Evolutionary conservation across 169 alveolate genomes (phyloP), one percentile per base, ranked within the genome.

Genomic region (Cyclospora cayetanensis): DNA sequence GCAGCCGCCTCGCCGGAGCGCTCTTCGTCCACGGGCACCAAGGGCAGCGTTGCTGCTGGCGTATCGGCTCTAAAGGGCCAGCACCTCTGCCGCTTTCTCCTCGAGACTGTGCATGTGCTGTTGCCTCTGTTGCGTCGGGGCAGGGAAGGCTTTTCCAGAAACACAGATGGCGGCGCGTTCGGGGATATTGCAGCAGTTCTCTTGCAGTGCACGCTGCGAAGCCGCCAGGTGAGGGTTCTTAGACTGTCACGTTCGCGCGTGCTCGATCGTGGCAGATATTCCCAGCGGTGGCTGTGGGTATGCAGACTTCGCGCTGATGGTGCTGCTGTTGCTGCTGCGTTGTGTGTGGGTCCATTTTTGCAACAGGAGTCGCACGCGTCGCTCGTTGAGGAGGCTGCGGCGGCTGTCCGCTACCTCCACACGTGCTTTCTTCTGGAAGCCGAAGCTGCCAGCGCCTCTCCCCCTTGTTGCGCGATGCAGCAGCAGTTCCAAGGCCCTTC

Each of bases 41-140:
- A 1, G n/a, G 27, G 29, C 70, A n/a, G 80, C 80, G 66, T n/a
- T 29, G 25, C 43, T 25, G 84, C 84, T 12, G 60, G 63, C 37
- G 27, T 41, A 9, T 89, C 93, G 5, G 68, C 27, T 50, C 63
- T 89, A 39, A 52, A 29, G 55, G 93, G 93, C 22, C 90, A 72
- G 72, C 50, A 42, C 37, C 93, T 89, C 52, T 72, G 88, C 42
- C 93, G 93, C 27, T 82, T 82, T n/a, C 46, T 89, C 52, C 90
- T 89, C 41, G 93, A 89, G 55, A 83, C 83, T 20, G 77, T 46
- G 31, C 82, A 89, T 39, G 53, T 72, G 52, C 90, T 89, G 4
- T 90, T 89, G 34, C 93, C 93, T 29, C 84, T 89, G 46, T 0
- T 74, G 42, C 93, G 46, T n/a, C 42, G 27, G 27, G 9, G 55